phyloP scores from a whole-genome alignment of 2,329 filamentous ascomycete species.

The Paracorniculantispora psalliotae region DNA sequence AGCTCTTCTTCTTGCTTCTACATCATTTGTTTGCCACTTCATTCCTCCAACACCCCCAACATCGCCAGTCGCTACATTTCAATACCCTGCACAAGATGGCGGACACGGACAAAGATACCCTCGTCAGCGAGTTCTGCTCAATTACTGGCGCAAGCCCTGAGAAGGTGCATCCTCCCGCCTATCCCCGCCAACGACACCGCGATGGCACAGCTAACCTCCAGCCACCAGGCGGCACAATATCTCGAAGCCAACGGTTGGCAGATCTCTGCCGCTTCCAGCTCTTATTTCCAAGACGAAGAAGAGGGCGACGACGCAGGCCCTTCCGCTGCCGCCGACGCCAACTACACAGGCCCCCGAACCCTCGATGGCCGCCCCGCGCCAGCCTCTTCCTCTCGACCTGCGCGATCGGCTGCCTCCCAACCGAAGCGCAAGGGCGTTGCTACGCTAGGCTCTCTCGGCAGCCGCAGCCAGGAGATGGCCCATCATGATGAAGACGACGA shows the following conservation, averaged over 20 bases:
- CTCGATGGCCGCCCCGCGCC: conserved; percentile 58
- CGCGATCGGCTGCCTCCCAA: conserved; percentile 34
- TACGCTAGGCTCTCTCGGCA: conserved; percentile 53
- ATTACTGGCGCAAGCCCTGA: conserved; percentile 25
- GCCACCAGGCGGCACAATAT: conserved; percentile 58
- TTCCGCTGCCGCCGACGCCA: conserved; percentile 28
- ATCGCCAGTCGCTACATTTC: background rate
- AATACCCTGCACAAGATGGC: conserved; percentile 23
- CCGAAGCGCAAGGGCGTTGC: conserved; percentile 57
- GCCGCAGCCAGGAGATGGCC: conserved; percentile 30
- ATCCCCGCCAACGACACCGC: background rate
- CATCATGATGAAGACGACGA: conserved; percentile 57
- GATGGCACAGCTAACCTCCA: background rate
- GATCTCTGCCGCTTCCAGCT: conserved; percentile 55
- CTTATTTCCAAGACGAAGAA: conserved; percentile 57
- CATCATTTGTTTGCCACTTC: background rate
- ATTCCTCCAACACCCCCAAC: background rate
- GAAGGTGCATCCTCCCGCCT: conserved; percentile 28
- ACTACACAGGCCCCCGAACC: conserved; percentile 57
- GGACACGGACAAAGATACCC: conserved; percentile 21
- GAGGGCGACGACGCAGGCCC: conserved; percentile 40
- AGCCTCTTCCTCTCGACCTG: conserved; percentile 26
- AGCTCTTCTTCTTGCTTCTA: conserved; percentile 4
- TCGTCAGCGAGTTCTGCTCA: conserved; percentile 25
- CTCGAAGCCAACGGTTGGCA: conserved; percentile 64